A percentile compares a stretch with the other conserved stretches of the same genome.
Conservation (phyloP, 2,329 filamentous ascomycete species). For the Fusarium succisae region DNA sequence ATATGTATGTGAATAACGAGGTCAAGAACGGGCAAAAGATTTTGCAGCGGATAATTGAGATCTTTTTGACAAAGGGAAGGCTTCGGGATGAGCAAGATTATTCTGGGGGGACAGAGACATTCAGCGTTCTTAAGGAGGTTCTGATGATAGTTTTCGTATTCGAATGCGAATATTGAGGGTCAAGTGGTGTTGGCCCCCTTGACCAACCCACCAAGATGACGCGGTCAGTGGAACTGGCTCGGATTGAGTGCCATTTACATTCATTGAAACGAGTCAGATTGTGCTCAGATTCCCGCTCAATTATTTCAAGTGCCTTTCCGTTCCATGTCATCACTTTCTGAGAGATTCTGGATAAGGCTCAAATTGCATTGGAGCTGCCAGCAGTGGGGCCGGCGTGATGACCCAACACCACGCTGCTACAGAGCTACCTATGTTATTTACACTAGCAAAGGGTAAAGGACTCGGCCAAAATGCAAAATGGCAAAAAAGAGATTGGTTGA, state of each 20-base stretch:
- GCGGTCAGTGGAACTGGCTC: not conserved
- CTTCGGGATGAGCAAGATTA: not conserved
- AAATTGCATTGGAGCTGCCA: not conserved
- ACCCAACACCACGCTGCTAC: fast-evolving
- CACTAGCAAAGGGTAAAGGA: not conserved
- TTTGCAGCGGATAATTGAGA: fast-evolving
- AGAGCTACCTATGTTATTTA: too few relatives aligned
- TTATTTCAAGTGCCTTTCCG: fast-evolving
- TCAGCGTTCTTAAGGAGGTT: not conserved
- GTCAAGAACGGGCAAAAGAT: fast-evolving
- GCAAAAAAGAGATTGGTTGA: not conserved
- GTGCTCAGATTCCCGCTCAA: too few relatives aligned
- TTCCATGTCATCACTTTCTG: not conserved
- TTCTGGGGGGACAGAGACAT: not conserved
- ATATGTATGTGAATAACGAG: not conserved
- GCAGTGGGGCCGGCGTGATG: not conserved
- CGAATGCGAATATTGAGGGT: conserved; percentile 16
- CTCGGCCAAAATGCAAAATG: not conserved
- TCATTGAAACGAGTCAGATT: not conserved
- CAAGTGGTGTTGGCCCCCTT: not conserved
- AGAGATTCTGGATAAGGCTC: not conserved
- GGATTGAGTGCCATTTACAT: too few relatives aligned
- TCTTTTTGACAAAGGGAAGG: not conserved
- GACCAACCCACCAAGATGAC: conserved; percentile 4
- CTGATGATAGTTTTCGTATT: conserved; percentile 5